Percentiles rank a stretch among this genome's conserved stretches.
phyloP scores from a whole-genome alignment of 768 basidiomycete genomes.

The Suillus subluteus region DNA sequence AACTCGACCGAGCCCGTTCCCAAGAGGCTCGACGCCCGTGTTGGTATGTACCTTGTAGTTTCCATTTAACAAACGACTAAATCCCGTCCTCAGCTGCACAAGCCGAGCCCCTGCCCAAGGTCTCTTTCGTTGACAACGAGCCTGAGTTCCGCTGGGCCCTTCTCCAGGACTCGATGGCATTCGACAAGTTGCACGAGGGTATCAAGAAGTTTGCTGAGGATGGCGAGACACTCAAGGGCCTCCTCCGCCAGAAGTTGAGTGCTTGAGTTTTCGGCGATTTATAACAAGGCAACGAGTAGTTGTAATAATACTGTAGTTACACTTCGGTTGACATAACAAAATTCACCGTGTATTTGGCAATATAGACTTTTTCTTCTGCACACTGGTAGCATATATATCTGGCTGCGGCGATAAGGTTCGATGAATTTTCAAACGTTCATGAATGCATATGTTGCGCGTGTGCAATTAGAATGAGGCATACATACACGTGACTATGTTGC shows the following conservation, averaged over 20 bases:
- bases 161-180: slow-evolving; percentile 95
- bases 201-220: slow-evolving; percentile 99
- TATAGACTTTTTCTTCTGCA: slow-evolving; percentile 1
- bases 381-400: not conserved
- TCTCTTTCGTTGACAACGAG: slow-evolving; percentile 88
- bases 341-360: not conserved
- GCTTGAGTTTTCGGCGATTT: slow-evolving; percentile 16
- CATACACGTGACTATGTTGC: slow-evolving; percentile 6
- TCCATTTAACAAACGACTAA: not conserved
- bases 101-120: slow-evolving; percentile 71
- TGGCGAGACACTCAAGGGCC: slow-evolving; percentile 82
- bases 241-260: slow-evolving; percentile 70
- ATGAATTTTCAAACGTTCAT: not conserved
- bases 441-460: not conserved
- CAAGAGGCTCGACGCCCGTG: slow-evolving; percentile 75
- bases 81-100: slow-evolving; percentile 45
- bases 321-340: not conserved
- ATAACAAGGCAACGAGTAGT: slow-evolving; percentile 2
- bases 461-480: slow-evolving; percentile 7
- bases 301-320: slow-evolving; percentile 2
- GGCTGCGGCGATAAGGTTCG: not conserved
- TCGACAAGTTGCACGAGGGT: slow-evolving; percentile 97
- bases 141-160: slow-evolving; percentile 95
- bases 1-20: slow-evolving; percentile 76
- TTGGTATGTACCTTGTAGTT: slow-evolving; percentile 35